Evolutionary conservation across 176 grass and related monocot species (phyloP), one percentile per base, ranked within the genome.

Genomic region (Musa troglodytarum): DNA sequence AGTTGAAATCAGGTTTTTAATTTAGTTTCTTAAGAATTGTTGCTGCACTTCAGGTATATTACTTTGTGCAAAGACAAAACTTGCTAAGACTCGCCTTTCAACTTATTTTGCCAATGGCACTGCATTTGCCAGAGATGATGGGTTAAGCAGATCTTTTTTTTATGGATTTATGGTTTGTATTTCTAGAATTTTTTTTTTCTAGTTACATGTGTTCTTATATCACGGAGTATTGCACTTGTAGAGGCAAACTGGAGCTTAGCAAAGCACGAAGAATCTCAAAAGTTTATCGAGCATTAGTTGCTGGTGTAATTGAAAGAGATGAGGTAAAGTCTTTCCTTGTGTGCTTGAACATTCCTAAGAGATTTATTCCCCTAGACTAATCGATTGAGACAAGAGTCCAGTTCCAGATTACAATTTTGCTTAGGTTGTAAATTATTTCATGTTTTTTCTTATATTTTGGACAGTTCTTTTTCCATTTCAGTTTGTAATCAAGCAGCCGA

Each of bases 61-160:
- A 55, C 86, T 97, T 69, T 97, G 90, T 80, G 90, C 93, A 22
- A 97, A 90, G 88, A 97, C 93, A 76, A 97, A 97, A 70, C 49
- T 85, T 53, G 90, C 93, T 56, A 97, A 97, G 88, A 77, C 84
- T 78, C 66, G 0, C 54, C 94, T 97, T 69, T 81, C 94, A 72
- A 82, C 88, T 83, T 97, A 93, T 87, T 97, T 97, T 82, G 85
- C 90, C 22, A 86, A 92, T 77, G 88, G 88, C 50, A 63, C 90
- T 58, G 77, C 57, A 73, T 79, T 87, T 83, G 80, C 82, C 52
- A 63, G 24, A 85, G 89, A 62, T 54, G 77, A 74, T 56, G 88
- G 83, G 94, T 97, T 57, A 55, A 68, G 8, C 49, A 52, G 13
- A 69, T 49, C 4, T 43, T 49, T 50, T 68, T 52, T 50, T 73